Evolutionary conservation across 2,329 filamentous ascomycete genomes (phyloP).

Genomic region (Aspergillus hortae): DNA sequence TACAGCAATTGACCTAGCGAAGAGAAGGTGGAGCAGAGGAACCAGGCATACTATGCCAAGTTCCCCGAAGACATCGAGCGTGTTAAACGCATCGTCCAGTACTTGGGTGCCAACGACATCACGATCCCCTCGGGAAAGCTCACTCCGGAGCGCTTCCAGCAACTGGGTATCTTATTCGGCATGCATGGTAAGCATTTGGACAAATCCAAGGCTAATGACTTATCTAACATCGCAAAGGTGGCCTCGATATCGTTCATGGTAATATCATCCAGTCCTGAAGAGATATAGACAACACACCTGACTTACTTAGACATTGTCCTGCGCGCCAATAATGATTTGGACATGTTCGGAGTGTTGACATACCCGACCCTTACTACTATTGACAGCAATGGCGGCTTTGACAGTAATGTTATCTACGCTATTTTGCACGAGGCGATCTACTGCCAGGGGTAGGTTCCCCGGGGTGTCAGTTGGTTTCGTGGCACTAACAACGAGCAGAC

Average conservation of each 20-base stretch:
- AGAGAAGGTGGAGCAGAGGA: conserved; percentile 66
- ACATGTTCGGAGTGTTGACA: conserved; percentile 71
- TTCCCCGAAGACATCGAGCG: conserved; percentile 73
- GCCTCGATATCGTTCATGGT: conserved; percentile 70
- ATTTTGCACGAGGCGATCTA: conserved; percentile 87
- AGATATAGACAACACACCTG: background rate
- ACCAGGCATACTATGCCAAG: conserved; percentile 76
- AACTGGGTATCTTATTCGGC: conserved; percentile 75
- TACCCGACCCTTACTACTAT: conserved; percentile 65
- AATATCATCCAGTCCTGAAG: conserved; percentile 12
- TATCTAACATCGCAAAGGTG: conserved; percentile 44
- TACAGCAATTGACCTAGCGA: conserved; percentile 11
- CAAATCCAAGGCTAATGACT: background rate
- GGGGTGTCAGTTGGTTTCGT: background rate
- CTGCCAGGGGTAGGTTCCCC: conserved; percentile 56
- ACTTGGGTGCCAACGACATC: conserved; percentile 62
- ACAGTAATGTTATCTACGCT: conserved; percentile 77
- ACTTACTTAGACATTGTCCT: conserved; percentile 57
- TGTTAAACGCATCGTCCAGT: conserved; percentile 63
- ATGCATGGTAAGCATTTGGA: conserved; percentile 54
- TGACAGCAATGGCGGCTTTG: conserved; percentile 66
- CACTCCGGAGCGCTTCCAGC: conserved; percentile 70
- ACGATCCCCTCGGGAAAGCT: conserved; percentile 67
- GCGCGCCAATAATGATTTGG: conserved; percentile 67
- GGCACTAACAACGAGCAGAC: conserved; percentile 31